Evolutionary conservation across 257 asterid species (phyloP).

Genomic region (Solanum piurae): DNA sequence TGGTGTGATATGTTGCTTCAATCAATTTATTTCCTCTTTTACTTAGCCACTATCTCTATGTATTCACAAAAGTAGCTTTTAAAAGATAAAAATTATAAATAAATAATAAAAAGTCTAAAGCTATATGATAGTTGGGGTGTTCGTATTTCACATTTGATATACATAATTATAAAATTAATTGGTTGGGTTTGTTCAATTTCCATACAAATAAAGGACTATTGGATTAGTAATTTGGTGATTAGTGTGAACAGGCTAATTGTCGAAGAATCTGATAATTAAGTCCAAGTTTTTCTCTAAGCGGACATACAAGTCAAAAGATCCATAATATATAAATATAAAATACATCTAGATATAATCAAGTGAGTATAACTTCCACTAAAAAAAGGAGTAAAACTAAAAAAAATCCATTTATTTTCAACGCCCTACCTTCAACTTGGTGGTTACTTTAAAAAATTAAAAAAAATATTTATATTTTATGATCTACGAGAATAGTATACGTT

Average conservation of each 20-base stretch:
- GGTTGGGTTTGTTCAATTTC: neutral
- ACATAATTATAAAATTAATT: neutral
- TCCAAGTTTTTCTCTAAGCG: neutral
- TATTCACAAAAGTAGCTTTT: neutral
- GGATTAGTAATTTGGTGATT: neutral
- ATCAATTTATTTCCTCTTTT: neutral
- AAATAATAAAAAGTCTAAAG: neutral
- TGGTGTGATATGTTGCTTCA: neutral
- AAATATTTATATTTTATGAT: neutral
- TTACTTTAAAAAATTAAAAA: neutral
- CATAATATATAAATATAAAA: neutral
- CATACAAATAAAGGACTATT: neutral
- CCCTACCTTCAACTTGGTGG: neutral
- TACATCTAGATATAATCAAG: neutral
- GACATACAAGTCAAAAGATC: neutral
- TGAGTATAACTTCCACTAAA: neutral
- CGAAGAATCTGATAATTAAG: constrained; percentile 16
- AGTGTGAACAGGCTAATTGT: constrained; percentile 6
- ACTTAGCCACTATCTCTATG: neutral
- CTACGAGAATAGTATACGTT: neutral
- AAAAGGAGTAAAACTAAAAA: neutral
- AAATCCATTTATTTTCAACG: neutral
- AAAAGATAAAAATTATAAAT: neutral
- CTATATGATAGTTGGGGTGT: neutral
- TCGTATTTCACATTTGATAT: neutral